A percentile compares a stretch with the other conserved stretches of the same genome.
These are phyloP conservation scores for Isatis tinctoria DNA, from an alignment of 345 rosid species.

Conservation along the genomic window DNA sequence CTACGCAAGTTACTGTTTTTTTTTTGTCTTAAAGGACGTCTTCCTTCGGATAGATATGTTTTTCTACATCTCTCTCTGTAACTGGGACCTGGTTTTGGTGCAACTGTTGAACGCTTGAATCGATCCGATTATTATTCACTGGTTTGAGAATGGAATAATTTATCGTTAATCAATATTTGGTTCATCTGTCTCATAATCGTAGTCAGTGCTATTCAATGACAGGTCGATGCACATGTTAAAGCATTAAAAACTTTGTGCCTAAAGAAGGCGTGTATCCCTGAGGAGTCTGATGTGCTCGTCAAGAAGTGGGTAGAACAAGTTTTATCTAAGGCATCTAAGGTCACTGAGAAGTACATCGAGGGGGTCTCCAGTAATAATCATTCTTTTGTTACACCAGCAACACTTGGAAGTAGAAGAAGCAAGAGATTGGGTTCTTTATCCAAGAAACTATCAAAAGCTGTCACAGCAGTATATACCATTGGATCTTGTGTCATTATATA, in stretches of 20 bases:
- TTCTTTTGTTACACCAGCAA: conserved; percentile 64
- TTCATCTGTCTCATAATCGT: conserved; percentile 6
- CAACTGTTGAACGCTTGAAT: not conserved
- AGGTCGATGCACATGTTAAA: conserved; percentile 94
- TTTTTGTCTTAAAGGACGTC: not conserved
- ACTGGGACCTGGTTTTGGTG: not conserved
- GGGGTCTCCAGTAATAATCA: conserved; percentile 36
- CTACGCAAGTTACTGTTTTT: not conserved
- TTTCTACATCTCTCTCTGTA: conserved; percentile 11
- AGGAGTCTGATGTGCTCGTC: conserved; percentile 68
- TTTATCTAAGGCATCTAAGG: conserved; percentile 55
- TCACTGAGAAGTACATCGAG: conserved; percentile 60
- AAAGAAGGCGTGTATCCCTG: conserved; percentile 53
- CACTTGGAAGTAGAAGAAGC: conserved; percentile 45
- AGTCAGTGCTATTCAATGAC: conserved; percentile 31
- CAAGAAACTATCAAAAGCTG: conserved; percentile 47
- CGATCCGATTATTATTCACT: not conserved
- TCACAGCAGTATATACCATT: conserved; percentile 66
- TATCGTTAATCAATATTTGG: not conserved
- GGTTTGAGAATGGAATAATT: not conserved
- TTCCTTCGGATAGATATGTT: not conserved
- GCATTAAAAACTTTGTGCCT: conserved; percentile 81
- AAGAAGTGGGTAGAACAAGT: conserved; percentile 63
- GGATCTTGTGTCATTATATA: conserved; percentile 72
- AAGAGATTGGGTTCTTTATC: conserved; percentile 38